Conservation (phyloP, 2,329 filamentous ascomycete species). For the Penicillium hordei region DNA sequence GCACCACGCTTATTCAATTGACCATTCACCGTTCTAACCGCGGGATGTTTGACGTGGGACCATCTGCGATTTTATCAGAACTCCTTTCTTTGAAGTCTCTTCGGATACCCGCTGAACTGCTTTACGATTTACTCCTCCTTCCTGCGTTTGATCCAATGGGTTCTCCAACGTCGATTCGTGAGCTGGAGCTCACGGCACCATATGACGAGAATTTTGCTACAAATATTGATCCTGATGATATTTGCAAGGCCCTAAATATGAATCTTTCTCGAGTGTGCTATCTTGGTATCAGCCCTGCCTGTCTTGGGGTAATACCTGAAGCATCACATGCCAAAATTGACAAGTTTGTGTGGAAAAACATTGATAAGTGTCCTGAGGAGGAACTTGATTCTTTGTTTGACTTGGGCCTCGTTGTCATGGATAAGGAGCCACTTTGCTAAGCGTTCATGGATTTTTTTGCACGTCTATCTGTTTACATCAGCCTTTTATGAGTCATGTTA, state of each 20-base stretch:
- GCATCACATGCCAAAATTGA: constrained; percentile 1
- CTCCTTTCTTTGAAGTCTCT: not conserved
- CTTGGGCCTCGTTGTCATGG: constrained; percentile 2
- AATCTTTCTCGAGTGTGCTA: constrained; percentile 3
- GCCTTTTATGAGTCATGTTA: not conserved
- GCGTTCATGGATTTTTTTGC: not conserved
- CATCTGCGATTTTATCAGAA: not conserved
- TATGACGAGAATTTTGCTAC: not conserved
- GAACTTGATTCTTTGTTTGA: constrained; percentile 5
- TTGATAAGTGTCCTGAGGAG: constrained; percentile 8
- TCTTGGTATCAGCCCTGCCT: constrained; percentile 2
- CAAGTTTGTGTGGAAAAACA: constrained; percentile 6
- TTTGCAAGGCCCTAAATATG: not conserved
- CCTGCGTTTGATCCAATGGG: not conserved
- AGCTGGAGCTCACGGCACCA: not conserved
- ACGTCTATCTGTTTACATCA: not conserved
- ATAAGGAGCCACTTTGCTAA: not conserved
- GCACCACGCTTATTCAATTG: not conserved
- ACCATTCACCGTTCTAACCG: not conserved
- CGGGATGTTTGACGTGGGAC: not conserved
- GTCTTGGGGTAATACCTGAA: not conserved
- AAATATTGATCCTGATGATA: not conserved
- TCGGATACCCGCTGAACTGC: constrained; percentile 3
- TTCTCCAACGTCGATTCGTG: not conserved
- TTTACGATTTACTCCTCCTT: not conserved